Evolutionary conservation across 2,329 filamentous ascomycete species (phyloP), one percentile per base, ranked within the genome.

Genomic region (Mollisiaceae sp.): DNA sequence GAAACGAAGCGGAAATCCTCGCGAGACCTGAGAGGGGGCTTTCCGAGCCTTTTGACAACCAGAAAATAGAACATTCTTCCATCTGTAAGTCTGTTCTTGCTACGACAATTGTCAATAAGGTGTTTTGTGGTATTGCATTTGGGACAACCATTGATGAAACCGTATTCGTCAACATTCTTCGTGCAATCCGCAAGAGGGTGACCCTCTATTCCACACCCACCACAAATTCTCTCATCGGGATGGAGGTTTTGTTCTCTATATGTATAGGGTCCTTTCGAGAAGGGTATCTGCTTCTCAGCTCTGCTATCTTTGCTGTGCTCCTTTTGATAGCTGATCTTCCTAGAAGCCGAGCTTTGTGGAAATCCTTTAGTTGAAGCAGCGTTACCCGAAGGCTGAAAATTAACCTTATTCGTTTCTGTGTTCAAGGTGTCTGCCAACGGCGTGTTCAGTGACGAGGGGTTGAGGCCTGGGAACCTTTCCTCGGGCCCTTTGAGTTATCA

Each of bases 101-200:
- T 9, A 41, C 15, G 43, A 24, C 58, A 60, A 36, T 60, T 24
- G 20, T 35, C 58, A 20, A 50, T 50, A 11, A 35, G 45, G 27
- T 60, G 58, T 8, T 35, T 2, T 12, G n/a, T 32, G 3, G 58
- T 60, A 18, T 60, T 60, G 15, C 58, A 60, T 0, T 35, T 27
- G 0, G 58, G 58, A 15, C 58, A 60, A 20, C 58, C 58, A 5
- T 60, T 38, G 4, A 60, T 38, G 27, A 50, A 60, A 12, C 58
- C 58, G 41, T 52, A 50, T 12, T 60, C 43, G 35, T 60, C 58
- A 18, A 60, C 36, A 35, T 50, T 36, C 15, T 24, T 8, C 12
- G 58, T 60, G 32, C 58, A 60, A 18, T 60, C 58, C 6, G 43
- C 41, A 14, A 60, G 58, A n/a, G 15, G n/a, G 14, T 60, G 58